Conservation (phyloP, 2,329 filamentous ascomycete genomes). For the Gremmenia infestans region DNA sequence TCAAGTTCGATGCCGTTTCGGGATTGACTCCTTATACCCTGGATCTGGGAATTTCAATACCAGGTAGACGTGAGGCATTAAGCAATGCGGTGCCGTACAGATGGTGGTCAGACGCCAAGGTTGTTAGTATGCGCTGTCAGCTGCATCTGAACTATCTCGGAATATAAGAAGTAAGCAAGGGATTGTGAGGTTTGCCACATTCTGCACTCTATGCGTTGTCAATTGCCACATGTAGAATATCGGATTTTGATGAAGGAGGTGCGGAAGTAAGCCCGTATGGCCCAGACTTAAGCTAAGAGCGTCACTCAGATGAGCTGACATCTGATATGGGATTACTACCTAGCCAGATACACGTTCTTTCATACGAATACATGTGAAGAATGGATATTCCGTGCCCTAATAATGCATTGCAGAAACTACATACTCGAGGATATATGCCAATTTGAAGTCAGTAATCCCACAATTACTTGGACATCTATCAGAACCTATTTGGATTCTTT, state of each 20-base stretch:
- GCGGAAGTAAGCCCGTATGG: background rate
- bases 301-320: background rate
- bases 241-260: background rate
- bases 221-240: background rate
- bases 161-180: background rate
- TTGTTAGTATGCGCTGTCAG: no score
- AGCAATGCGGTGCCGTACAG: background rate
- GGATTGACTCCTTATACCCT: no score
- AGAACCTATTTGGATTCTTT: conserved; percentile 39
- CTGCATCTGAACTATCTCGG: no score
- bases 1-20: no score
- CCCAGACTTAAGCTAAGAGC: background rate
- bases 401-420: background rate
- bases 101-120: no score
- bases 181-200: background rate
- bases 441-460: background rate
- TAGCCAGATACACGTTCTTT: background rate
- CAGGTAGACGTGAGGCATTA: no score
- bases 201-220: background rate
- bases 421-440: background rate
- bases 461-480: background rate
- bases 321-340: background rate
- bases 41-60: no score
- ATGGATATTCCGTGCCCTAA: background rate
- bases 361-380: background rate